Conservation (phyloP, 2,329 filamentous ascomycete species). For the Aspergillus sclerotialis region DNA sequence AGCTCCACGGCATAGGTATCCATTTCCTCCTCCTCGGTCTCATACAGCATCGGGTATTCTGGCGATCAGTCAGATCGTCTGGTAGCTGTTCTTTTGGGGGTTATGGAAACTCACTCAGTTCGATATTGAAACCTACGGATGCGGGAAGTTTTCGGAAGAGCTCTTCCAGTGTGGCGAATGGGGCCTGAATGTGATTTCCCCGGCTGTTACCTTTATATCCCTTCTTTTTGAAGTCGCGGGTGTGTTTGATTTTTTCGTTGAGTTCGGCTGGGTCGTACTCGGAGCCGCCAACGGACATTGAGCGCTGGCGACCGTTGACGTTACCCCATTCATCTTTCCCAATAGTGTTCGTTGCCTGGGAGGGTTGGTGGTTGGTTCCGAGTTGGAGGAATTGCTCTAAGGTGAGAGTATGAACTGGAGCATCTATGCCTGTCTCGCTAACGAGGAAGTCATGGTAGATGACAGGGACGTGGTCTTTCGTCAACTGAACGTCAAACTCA, state of each 20-base stretch:
- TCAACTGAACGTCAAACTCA: slow-evolving; percentile 84
- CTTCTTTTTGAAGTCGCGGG: slow-evolving; percentile 85
- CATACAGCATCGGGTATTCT: slow-evolving; percentile 95
- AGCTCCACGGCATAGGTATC: slow-evolving; percentile 92
- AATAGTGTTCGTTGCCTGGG: slow-evolving; percentile 10
- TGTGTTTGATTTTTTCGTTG: slow-evolving; percentile 94
- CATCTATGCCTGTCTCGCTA: slow-evolving; percentile 94
- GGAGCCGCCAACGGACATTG: slow-evolving; percentile 54
- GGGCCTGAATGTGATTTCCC: slow-evolving; percentile 89
- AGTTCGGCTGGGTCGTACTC: slow-evolving; percentile 36
- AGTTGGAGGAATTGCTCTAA: slow-evolving; percentile 88
- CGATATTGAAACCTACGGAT: slow-evolving; percentile 91
- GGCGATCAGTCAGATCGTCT: slow-evolving; percentile 20
- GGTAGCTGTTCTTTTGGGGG: slow-evolving; percentile 16
- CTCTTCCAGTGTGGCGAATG: slow-evolving; percentile 91
- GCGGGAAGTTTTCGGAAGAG: slow-evolving; percentile 80
- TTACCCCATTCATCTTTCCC: slow-evolving; percentile 9
- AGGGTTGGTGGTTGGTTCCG: slow-evolving; percentile 50
- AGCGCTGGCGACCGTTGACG: slow-evolving; percentile 36
- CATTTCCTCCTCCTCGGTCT: slow-evolving; percentile 93
- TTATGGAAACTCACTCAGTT: slow-evolving; percentile 59
- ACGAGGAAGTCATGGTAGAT: slow-evolving; percentile 99
- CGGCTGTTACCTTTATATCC: slow-evolving; percentile 94
- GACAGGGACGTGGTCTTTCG: slow-evolving; percentile 96
- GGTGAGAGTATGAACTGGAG: slow-evolving; percentile 89